Evolutionary conservation across 768 basidiomycete genomes (phyloP).

Genomic region (Suillus bovinus): DNA sequence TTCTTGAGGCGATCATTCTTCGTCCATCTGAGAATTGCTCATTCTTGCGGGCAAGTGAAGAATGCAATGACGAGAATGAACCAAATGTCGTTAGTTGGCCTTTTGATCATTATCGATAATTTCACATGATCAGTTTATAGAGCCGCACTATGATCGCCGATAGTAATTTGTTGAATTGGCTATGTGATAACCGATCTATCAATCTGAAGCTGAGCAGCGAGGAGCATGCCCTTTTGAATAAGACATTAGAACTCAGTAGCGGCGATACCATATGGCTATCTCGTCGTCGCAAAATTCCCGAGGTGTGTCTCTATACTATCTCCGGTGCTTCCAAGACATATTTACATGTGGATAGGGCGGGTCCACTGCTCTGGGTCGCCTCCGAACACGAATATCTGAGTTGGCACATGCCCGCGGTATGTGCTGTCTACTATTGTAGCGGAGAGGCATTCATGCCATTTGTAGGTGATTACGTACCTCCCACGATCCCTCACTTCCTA

Average conservation of each 20-base stretch:
- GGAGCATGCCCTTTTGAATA: conserved; percentile 37
- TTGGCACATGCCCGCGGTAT: conserved; percentile 64
- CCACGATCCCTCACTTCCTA: conserved; percentile 73
- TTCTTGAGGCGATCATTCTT: conserved; percentile 34
- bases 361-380: conserved; percentile 76
- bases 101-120: not conserved
- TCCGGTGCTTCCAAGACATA: conserved; percentile 4
- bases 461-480: conserved; percentile 57
- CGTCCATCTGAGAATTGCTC: conserved; percentile 26
- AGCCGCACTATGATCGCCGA: conserved; percentile 51
- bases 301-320: conserved; percentile 41
- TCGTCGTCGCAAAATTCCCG: conserved; percentile 48
- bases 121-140: conserved; percentile 33
- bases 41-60: conserved; percentile 32
- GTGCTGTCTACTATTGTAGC: conserved; percentile 20
- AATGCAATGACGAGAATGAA: conserved; percentile 18
- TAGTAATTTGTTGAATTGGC: conserved; percentile 48
- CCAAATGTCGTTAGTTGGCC: conserved; percentile 26
- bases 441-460: conserved; percentile 15
- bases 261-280: conserved; percentile 63
- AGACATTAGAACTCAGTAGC: conserved; percentile 42
- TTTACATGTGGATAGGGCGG: conserved; percentile 63
- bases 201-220: conserved; percentile 23
- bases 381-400: conserved; percentile 67
- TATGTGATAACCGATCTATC: conserved; percentile 36